Evolutionary conservation across 2,329 filamentous ascomycete species (phyloP).

Genomic region (Cordyceps fumosorosea): DNA sequence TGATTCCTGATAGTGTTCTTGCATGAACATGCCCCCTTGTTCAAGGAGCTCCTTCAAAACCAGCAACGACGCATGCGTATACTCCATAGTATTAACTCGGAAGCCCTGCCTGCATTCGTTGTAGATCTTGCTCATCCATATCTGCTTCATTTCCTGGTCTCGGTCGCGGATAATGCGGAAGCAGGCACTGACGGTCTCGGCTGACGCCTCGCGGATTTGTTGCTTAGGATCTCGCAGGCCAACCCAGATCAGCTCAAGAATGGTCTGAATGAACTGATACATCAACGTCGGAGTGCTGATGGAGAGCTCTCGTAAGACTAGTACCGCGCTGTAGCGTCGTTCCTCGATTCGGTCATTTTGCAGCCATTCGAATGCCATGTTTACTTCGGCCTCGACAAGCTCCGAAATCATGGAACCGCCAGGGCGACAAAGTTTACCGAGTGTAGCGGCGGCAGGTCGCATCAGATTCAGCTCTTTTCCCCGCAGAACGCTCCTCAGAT

Average conservation of each 20-base stretch:
- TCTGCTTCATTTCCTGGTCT: constrained; percentile 78
- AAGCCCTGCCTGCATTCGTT: constrained; percentile 77
- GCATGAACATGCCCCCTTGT: constrained; percentile 99
- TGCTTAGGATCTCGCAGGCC: constrained; percentile 84
- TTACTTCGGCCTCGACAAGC: constrained; percentile 92
- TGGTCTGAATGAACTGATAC: constrained; percentile 90
- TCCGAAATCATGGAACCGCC: constrained; percentile 92
- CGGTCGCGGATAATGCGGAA: constrained; percentile 93
- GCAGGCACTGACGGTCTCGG: constrained; percentile 88
- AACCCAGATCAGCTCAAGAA: constrained; percentile 95
- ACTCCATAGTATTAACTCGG: constrained; percentile 73
- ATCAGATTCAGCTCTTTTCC: constrained; percentile 89
- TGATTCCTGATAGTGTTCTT: constrained; percentile 82
- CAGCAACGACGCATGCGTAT: constrained; percentile 87
- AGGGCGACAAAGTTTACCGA: constrained; percentile 85
- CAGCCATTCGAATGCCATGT: constrained; percentile 92
- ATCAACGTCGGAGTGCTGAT: constrained; percentile 91
- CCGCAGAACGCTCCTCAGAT: constrained; percentile 78
- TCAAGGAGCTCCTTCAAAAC: constrained; percentile 88
- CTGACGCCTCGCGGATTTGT: constrained; percentile 84
- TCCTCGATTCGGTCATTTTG: constrained; percentile 93
- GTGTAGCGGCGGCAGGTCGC: constrained; percentile 79
- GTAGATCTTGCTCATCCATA: constrained; percentile 88
- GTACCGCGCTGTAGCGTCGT: constrained; percentile 83
- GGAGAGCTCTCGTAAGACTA: constrained; percentile 84